Conservation (phyloP, 2,329 filamentous ascomycete genomes). For the Aspergillus bombycis region DNA sequence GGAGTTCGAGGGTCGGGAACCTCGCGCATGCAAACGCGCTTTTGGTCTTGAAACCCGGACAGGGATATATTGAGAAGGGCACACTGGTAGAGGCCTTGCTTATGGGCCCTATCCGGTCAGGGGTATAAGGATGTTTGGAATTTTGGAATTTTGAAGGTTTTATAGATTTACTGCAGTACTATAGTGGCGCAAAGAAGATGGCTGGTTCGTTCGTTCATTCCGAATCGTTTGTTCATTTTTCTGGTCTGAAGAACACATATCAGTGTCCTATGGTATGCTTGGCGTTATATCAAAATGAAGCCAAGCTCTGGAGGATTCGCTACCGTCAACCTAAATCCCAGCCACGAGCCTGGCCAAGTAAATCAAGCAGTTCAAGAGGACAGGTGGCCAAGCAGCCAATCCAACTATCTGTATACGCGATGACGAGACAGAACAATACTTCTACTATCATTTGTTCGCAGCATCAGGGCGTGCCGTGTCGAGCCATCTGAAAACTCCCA, state of each 20-base stretch:
- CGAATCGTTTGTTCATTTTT: too few relatives aligned
- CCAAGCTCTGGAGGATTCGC: neutral
- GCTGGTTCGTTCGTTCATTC: neutral
- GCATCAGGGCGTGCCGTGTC: neutral
- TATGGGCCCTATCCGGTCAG: slow-evolving; percentile 62
- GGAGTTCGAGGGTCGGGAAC: slow-evolving; percentile 88
- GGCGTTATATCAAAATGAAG: neutral
- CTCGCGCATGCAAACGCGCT: slow-evolving; percentile 86
- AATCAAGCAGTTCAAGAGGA: neutral
- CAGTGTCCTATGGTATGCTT: neutral
- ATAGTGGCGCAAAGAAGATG: neutral
- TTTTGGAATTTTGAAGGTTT: neutral
- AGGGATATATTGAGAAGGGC: slow-evolving; percentile 66
- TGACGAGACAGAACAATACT: neutral
- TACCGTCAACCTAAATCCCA: neutral
- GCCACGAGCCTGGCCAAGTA: neutral
- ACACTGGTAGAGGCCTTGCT: slow-evolving; percentile 75
- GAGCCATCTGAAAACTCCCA: neutral
- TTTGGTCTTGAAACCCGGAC: slow-evolving; percentile 59
- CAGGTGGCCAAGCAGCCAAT: neutral
- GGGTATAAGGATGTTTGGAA: neutral
- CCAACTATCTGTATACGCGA: neutral
- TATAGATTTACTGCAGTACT: neutral
- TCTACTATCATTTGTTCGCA: neutral
- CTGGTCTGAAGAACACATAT: neutral